Evolutionary conservation across 2,329 filamentous ascomycete genomes (phyloP).

Genomic region (Colletotrichum filicis): DNA sequence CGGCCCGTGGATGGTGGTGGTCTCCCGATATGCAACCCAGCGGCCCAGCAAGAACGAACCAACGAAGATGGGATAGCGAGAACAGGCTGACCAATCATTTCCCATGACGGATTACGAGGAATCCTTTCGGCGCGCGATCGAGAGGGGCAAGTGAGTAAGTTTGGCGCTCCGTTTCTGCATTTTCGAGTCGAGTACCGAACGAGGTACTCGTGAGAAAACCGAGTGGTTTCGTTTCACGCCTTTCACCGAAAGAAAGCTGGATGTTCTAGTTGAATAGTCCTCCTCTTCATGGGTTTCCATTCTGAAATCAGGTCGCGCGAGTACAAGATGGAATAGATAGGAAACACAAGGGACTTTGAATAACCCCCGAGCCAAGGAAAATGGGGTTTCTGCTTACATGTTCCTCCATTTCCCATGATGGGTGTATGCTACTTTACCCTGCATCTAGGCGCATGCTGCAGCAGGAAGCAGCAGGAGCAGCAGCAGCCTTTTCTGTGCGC

Average conservation of each 20-base stretch:
- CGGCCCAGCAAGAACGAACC: conserved; percentile 19
- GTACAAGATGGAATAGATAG: neutral
- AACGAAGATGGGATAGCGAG: conserved; percentile 4
- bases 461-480: neutral
- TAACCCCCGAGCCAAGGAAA: neutral
- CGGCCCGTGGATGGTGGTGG: neutral
- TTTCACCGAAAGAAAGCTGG: neutral
- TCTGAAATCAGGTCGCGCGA: neutral
- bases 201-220: neutral
- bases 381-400: conserved; percentile 2
- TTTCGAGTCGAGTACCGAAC: neutral
- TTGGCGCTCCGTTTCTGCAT: neutral
- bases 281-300: neutral
- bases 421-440: neutral
- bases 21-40: conserved; percentile 25
- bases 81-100: neutral
- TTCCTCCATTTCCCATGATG: neutral
- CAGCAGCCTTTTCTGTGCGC: neutral
- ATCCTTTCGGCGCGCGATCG: neutral
- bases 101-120: too few species aligned
- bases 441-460: conserved; percentile 13
- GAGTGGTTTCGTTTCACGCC: conserved; percentile 3
- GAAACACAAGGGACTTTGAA: neutral
- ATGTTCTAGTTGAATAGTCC: too few species aligned
- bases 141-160: conserved; percentile 5